Conservation (phyloP, 1,139 yeast genomes). For the Magnusiomyces suaveolens region DNA sequence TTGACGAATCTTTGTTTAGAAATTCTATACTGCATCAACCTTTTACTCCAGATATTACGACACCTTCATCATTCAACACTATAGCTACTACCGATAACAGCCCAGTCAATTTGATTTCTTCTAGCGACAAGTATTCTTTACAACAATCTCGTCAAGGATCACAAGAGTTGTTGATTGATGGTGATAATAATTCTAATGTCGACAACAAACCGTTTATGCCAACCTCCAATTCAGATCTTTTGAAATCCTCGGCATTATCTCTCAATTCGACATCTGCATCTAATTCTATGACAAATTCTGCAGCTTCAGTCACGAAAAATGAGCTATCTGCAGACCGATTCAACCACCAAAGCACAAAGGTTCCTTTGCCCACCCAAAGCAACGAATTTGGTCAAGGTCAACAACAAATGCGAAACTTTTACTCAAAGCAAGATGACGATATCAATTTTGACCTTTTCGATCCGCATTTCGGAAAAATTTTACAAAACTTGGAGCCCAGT, state of each 20-base stretch:
- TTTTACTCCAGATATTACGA: conserved; percentile 1
- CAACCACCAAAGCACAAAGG: too few species aligned
- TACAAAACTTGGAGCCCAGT: background rate
- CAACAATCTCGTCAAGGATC: background rate
- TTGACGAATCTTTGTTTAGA: conserved; percentile 4
- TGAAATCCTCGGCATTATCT: too few species aligned
- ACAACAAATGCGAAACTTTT: too few species aligned
- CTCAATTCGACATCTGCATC: background rate
- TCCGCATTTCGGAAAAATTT: background rate
- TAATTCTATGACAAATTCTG: background rate
- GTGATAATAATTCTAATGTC: background rate
- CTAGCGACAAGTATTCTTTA: background rate
- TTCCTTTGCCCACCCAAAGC: too few species aligned
- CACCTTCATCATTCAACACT: background rate
- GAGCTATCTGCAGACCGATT: too few species aligned
- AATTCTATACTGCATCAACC: conserved; percentile 6
- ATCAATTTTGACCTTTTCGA: background rate
- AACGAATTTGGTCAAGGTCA: too few species aligned
- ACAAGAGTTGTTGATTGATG: background rate
- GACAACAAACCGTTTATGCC: background rate
- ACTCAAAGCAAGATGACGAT: too few species aligned
- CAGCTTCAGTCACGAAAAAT: too few species aligned
- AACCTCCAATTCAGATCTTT: too few species aligned
- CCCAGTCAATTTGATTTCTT: background rate
- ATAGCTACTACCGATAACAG: background rate